Percentiles rank a stretch among this genome's conserved stretches.
phyloP scores from a whole-genome alignment of 306 rosid species.

The Ammopiptanthus mongolicus region DNA sequence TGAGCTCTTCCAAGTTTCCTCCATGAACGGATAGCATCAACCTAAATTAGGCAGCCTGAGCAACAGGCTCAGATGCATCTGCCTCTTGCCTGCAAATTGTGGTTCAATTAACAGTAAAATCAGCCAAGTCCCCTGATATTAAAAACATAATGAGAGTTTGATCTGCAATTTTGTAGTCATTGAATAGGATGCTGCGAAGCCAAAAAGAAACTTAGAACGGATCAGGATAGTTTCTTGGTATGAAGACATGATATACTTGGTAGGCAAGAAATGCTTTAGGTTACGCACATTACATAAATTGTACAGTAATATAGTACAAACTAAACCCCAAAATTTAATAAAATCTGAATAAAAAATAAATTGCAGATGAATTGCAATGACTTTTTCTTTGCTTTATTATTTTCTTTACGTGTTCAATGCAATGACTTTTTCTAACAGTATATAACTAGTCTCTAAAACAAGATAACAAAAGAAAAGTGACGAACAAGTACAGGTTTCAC shows the following conservation, averaged over 20 bases:
- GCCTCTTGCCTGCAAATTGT: constrained; percentile 62
- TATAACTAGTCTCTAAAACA: not conserved
- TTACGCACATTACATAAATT: no score
- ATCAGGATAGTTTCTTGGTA: not conserved
- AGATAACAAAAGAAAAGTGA: not conserved
- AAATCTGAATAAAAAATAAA: not conserved
- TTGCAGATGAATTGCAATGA: not conserved
- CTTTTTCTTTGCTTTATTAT: not conserved
- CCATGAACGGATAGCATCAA: constrained; percentile 2
- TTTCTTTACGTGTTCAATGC: not conserved
- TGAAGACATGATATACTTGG: not conserved
- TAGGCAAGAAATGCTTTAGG: not conserved
- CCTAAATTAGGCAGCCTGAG: constrained; percentile 51
- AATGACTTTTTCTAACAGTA: not conserved
- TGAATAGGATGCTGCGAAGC: not conserved
- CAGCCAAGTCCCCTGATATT: not conserved
- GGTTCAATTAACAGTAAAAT: constrained; percentile 7
- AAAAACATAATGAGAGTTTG: not conserved
- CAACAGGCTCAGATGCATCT: constrained; percentile 59
- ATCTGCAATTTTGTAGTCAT: constrained; percentile 8
- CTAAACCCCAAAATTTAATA: not conserved
- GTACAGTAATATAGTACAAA: not conserved
- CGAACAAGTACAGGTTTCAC: constrained; percentile 30
- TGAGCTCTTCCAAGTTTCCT: constrained; percentile 16
- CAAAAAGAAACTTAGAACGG: not conserved